phyloP scores from a whole-genome alignment of 495 filamentous ascomycete species.

The Hamigera avellanea region DNA sequence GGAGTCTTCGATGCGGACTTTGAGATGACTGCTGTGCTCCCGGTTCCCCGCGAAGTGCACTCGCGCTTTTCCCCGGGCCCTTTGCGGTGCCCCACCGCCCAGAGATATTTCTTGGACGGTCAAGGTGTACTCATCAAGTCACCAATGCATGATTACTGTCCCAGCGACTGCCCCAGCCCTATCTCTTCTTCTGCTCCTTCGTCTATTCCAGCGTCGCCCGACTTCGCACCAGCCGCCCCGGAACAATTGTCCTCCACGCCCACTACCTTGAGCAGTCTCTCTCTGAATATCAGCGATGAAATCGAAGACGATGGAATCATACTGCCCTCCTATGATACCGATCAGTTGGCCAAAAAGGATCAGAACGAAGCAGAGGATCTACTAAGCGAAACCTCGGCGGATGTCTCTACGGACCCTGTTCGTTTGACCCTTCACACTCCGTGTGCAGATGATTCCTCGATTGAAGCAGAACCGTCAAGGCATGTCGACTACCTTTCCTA shows the following conservation, averaged over 20 bases:
- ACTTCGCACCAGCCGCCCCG: constrained; percentile 14
- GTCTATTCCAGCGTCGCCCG: constrained; percentile 29
- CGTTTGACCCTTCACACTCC: constrained; percentile 13
- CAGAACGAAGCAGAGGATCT: constrained; percentile 8
- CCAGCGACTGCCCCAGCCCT: constrained; percentile 22
- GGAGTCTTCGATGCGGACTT: constrained; percentile 2
- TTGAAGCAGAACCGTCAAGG: constrained; percentile 66
- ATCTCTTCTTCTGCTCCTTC: constrained; percentile 24
- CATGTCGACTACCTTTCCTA: constrained; percentile 97
- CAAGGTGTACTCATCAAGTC: constrained; percentile 22
- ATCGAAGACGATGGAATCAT: constrained; percentile 43
- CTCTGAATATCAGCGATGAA: constrained; percentile 42
- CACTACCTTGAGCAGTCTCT: constrained; percentile 53
- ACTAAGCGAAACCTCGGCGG: constrained; percentile 13
- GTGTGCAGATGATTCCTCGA: constrained; percentile 73
- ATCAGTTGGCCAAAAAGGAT: constrained; percentile 10
- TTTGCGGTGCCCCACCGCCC: constrained; percentile 28
- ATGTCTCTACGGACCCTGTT: constrained; percentile 5
- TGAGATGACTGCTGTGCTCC: constrained; percentile 36
- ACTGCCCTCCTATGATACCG: constrained; percentile 47
- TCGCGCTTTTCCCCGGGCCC: constrained; percentile 29
- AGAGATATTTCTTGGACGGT: constrained; percentile 30
- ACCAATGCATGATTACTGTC: constrained; percentile 18
- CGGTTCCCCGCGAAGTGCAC: constrained; percentile 21
- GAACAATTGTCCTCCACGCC: constrained; percentile 33